Conservation (phyloP, 768 basidiomycete species). For the Boletellus emodensis region DNA sequence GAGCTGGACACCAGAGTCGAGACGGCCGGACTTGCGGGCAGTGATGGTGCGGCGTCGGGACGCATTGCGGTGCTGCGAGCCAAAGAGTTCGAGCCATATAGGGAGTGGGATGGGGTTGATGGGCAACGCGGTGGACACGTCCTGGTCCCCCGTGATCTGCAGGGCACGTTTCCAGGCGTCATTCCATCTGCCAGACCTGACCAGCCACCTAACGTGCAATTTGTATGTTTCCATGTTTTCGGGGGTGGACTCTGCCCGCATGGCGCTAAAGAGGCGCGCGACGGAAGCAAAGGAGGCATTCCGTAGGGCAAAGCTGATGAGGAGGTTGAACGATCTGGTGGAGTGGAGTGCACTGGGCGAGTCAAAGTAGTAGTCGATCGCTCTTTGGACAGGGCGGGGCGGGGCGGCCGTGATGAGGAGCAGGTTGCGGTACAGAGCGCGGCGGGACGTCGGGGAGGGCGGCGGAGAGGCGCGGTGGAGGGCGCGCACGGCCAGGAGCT, state of each 20-base stretch:
- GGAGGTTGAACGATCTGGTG: conserved; percentile 41
- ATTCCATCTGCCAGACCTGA: conserved; percentile 54
- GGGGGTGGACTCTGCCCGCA: conserved; percentile 41
- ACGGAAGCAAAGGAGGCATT: conserved; percentile 46
- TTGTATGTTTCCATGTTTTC: conserved; percentile 53
- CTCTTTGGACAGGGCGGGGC: conserved; percentile 10
- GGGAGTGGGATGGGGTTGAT: conserved; percentile 35
- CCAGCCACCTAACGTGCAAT: conserved; percentile 52
- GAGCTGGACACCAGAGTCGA: not conserved
- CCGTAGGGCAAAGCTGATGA: conserved; percentile 48
- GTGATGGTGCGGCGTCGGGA: conserved; percentile 19
- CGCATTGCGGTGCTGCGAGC: conserved; percentile 37
- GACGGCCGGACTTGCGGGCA: not conserved
- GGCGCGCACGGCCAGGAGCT: not conserved
- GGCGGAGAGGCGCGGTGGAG: conserved; percentile 20
- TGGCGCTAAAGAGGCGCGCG: conserved; percentile 41
- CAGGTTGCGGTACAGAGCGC: conserved; percentile 34
- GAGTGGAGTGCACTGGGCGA: conserved; percentile 32
- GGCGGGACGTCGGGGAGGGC: conserved; percentile 30
- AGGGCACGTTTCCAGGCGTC: conserved; percentile 50
- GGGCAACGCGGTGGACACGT: conserved; percentile 1
- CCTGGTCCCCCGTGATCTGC: conserved; percentile 13
- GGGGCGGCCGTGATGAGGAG: conserved; percentile 21
- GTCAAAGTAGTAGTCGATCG: conserved; percentile 26
- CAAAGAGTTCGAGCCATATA: conserved; percentile 63